Evolutionary conservation across 345 rosid species (phyloP).

Genomic region (Salix purpurea): DNA sequence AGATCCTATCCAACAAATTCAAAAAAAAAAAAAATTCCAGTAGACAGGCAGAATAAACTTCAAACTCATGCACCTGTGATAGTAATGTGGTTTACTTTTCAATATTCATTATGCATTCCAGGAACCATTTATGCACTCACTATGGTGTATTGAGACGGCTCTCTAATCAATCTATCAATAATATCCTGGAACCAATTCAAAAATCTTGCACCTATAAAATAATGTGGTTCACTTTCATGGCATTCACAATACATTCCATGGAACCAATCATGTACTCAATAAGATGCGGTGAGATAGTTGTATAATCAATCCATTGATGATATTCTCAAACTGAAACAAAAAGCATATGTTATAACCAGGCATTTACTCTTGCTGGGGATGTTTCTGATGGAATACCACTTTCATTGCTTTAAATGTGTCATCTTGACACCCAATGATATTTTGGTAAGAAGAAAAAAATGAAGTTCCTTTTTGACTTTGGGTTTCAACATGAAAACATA

Average conservation of each 20-base stretch:
- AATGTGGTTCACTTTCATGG: not conserved
- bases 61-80: too few relatives aligned
- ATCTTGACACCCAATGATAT: not conserved
- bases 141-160: too few relatives aligned
- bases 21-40: not conserved
- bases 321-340: too few relatives aligned
- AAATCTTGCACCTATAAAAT: not conserved
- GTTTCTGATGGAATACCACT: not conserved
- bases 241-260: not conserved
- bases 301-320: not conserved
- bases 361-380: not conserved
- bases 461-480: not conserved
- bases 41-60: too few relatives aligned
- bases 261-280: not conserved
- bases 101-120: too few relatives aligned
- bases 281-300: not conserved
- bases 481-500: not conserved
- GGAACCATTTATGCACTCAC: too few relatives aligned
- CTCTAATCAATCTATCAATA: too few relatives aligned
- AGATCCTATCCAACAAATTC: not conserved
- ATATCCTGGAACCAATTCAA: not conserved
- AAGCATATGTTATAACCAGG: not conserved
- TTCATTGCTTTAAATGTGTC: not conserved
- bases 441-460: not conserved
- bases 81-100: too few relatives aligned